Evolutionary conservation across 345 rosid species (phyloP).

Genomic region (Bruguiera parviflora): DNA sequence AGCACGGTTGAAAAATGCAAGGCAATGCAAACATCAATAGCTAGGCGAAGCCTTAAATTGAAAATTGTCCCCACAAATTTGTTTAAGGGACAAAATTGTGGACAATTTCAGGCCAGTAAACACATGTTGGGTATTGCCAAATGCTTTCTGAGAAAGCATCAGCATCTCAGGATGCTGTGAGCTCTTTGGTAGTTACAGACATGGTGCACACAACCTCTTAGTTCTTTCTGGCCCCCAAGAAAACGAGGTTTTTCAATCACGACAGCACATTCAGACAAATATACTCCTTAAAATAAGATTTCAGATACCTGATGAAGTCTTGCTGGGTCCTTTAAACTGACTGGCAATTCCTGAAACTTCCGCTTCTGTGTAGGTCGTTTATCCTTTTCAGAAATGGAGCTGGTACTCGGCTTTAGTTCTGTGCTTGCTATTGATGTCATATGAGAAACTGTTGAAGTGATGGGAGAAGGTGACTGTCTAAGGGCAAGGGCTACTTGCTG

Average conservation of each 20-base stretch:
- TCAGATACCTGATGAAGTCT: slow-evolving; percentile 58
- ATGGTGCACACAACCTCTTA: too few species aligned
- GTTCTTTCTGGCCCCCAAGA: slow-evolving; percentile 2
- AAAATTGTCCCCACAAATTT: not conserved
- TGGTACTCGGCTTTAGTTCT: slow-evolving; percentile 27
- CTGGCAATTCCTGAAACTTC: slow-evolving; percentile 83
- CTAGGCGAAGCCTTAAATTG: not conserved
- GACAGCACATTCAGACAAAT: not conserved
- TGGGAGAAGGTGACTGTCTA: slow-evolving; percentile 60
- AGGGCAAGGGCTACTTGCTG: slow-evolving; percentile 92
- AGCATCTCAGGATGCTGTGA: too few species aligned
- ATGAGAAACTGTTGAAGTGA: slow-evolving; percentile 43
- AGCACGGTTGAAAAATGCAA: too few species aligned
- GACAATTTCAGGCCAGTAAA: not conserved
- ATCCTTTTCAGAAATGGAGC: slow-evolving; percentile 45
- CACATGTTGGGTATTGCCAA: not conserved
- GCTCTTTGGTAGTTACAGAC: too few species aligned
- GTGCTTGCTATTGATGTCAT: slow-evolving; percentile 29
- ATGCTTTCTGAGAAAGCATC: not conserved
- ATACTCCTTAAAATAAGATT: not conserved
- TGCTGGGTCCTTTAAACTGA: slow-evolving; percentile 42
- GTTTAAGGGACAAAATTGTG: not conserved
- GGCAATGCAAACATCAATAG: too few species aligned
- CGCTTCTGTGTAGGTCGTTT: slow-evolving; percentile 53
- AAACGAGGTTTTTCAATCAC: not conserved